These are phyloP conservation scores for Handroanthus guayacan DNA, from an alignment of 257 asterid genomes.

Conservation along the genomic window DNA sequence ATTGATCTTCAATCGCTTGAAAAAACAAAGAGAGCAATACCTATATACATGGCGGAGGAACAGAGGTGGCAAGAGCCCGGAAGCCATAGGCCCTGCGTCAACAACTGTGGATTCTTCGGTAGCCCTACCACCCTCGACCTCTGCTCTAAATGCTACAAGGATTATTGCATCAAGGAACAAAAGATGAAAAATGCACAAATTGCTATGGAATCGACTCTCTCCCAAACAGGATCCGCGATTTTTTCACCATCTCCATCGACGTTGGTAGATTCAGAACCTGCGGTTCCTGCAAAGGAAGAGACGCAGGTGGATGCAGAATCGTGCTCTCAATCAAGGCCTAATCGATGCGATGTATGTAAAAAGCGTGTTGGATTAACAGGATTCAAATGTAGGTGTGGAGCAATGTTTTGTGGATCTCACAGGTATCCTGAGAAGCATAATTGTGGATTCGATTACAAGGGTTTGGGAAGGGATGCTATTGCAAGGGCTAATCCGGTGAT, in stretches of 20 bases:
- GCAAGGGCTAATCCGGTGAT: conserved; percentile 58
- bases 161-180: conserved; percentile 45
- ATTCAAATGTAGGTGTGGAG: conserved; percentile 60
- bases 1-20: neutral
- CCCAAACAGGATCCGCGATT: conserved; percentile 30
- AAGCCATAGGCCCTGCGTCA: conserved; percentile 55
- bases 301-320: neutral
- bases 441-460: conserved; percentile 56
- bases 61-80: conserved; percentile 59
- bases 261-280: neutral
- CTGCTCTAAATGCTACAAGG: conserved; percentile 68
- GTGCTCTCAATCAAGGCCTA: conserved; percentile 1
- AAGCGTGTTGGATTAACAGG: conserved; percentile 56
- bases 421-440: conserved; percentile 59
- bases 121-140: conserved; percentile 58
- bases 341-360: conserved; percentile 50
- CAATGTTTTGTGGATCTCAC: conserved; percentile 56
- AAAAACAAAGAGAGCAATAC: neutral
- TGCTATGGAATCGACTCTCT: conserved; percentile 41
- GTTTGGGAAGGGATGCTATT: conserved; percentile 48
- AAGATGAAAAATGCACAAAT: conserved; percentile 40
- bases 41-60: conserved; percentile 56
- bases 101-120: conserved; percentile 70
- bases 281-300: neutral
- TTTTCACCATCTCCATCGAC: conserved; percentile 11